Conservation (phyloP, 495 filamentous ascomycete species). For the Astrothelium macrocarpum region DNA sequence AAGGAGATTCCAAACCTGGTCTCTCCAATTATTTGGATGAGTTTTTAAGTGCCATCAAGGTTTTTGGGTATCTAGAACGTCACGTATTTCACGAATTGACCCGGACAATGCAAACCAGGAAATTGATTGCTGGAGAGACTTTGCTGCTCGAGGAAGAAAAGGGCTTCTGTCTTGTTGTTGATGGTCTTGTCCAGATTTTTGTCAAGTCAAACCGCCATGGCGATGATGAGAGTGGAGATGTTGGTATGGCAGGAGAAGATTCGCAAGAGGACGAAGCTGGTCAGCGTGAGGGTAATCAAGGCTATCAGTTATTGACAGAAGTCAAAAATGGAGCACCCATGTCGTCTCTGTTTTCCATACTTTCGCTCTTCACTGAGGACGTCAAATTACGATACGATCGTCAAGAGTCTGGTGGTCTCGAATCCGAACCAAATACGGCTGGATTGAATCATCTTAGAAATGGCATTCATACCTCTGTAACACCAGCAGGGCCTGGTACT, state of each 20-base stretch:
- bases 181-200: conserved; percentile 95
- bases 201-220: conserved; percentile 74
- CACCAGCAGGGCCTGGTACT: conserved; percentile 5
- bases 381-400: conserved; percentile 64
- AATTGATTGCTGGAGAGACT: conserved; percentile 91
- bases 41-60: conserved; percentile 97
- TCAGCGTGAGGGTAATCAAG: conserved; percentile 51
- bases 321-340: conserved; percentile 97
- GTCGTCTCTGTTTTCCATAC: conserved; percentile 95
- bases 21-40: conserved; percentile 93
- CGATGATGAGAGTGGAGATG: conserved; percentile 26
- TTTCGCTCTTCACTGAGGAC: conserved; percentile 93
- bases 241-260: conserved; percentile 25
- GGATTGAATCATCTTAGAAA: not conserved
- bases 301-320: conserved; percentile 89
- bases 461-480: not conserved
- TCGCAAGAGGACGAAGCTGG: conserved; percentile 62
- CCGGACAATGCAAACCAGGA: conserved; percentile 93
- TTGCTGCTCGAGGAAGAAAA: conserved; percentile 93
- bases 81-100: conserved; percentile 97
- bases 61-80: conserved; percentile 93
- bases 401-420: conserved; percentile 19
- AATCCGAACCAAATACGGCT: not conserved
- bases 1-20: conserved; percentile 81
- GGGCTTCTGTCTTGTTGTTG: conserved; percentile 94